phyloP scores from a whole-genome alignment of 176 grass and related monocot genomes.

The Phragmites australis region DNA sequence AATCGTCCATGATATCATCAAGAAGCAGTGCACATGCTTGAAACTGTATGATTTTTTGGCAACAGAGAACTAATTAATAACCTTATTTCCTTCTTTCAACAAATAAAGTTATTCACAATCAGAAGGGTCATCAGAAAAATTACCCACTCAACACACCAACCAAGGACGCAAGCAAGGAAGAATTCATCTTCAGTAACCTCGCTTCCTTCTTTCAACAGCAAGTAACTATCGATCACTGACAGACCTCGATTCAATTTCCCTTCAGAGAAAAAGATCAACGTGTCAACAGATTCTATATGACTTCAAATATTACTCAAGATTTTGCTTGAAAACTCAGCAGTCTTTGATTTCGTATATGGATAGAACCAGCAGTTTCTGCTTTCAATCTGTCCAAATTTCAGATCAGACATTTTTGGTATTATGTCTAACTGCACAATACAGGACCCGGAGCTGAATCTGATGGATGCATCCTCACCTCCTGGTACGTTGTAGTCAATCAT shows the following conservation, averaged over 20 bases:
- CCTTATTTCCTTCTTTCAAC: neutral
- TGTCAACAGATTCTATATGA: neutral
- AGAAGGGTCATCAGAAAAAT: neutral
- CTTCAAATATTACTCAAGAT: neutral
- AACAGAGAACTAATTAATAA: neutral
- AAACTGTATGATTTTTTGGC: constrained; percentile 38
- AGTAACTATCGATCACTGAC: constrained; percentile 45
- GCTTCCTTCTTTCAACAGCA: constrained; percentile 37
- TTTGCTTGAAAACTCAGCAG: neutral
- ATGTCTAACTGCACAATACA: neutral
- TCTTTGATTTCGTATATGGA: neutral
- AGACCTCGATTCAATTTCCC: constrained; percentile 50
- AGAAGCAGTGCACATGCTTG: constrained; percentile 60
- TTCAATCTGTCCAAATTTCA: neutral
- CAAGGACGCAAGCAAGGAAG: constrained; percentile 43
- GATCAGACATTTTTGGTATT: neutral
- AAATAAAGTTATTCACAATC: neutral
- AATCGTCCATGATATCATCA: constrained; percentile 68
- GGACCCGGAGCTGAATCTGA: too few species aligned
- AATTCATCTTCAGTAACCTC: constrained; percentile 43
- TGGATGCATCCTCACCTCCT: constrained; percentile 28
- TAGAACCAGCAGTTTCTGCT: neutral
- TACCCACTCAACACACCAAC: constrained; percentile 57
- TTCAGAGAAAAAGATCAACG: neutral
- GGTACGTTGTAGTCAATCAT: constrained; percentile 46